Percentiles rank a stretch among this genome's conserved stretches.
These are phyloP conservation scores for Oidiodendron maius DNA, from an alignment of 495 filamentous ascomycete species.

Conservation along the genomic window DNA sequence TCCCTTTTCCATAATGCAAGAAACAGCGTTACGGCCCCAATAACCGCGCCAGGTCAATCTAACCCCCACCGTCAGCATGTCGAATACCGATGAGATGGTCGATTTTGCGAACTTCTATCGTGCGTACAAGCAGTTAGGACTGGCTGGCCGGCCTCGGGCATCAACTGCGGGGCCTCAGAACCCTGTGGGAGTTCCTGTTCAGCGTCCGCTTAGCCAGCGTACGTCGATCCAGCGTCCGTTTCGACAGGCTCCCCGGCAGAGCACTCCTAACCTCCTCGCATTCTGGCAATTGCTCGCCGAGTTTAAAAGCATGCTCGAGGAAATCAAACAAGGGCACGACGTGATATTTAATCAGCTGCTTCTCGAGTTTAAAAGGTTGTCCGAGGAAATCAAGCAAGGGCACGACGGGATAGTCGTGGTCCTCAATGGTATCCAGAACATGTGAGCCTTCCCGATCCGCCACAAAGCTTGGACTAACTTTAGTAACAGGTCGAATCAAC, in stretches of 20 bases:
- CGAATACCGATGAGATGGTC: neutral
- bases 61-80: conserved; percentile 1
- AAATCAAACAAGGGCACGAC: too few species aligned
- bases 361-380: neutral
- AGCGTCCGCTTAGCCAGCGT: conserved; percentile 2
- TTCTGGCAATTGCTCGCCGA: too few species aligned
- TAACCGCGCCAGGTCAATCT: neutral
- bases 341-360: too few species aligned
- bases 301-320: too few species aligned
- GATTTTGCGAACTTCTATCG: conserved; percentile 7
- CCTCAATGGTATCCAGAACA: conserved; percentile 6
- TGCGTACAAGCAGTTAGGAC: conserved; percentile 8
- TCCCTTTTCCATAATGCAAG: conserved; percentile 5
- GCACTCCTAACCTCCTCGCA: too few species aligned
- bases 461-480: conserved; percentile 10
- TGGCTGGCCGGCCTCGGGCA: neutral
- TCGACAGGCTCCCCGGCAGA: too few species aligned
- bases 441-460: conserved; percentile 9
- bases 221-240: conserved; percentile 7
- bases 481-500: conserved; percentile 4
- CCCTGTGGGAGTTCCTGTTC: neutral
- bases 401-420: conserved; percentile 1
- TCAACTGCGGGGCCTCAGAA: neutral
- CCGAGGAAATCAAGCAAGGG: conserved; percentile 13
- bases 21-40: conserved; percentile 6